Conservation (phyloP, 768 basidiomycete species). For the Phlebiopsis flavidoalba region DNA sequence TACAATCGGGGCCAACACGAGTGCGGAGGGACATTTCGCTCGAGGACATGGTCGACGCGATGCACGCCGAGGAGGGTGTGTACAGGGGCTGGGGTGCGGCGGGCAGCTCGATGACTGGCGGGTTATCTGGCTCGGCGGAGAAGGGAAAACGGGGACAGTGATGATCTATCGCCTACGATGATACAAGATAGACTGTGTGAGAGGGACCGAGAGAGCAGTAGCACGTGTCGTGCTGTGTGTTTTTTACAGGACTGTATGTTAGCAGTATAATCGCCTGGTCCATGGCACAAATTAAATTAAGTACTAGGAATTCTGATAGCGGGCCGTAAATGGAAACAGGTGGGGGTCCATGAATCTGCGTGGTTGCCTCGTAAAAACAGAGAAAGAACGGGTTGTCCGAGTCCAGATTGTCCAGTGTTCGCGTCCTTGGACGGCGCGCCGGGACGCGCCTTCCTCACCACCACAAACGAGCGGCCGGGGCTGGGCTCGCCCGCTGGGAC, state of each 20-base stretch:
- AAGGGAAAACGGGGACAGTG: slow-evolving; percentile 16
- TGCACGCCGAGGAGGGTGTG: slow-evolving; percentile 56
- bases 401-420: background rate
- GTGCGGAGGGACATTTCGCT: slow-evolving; percentile 52
- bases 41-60: slow-evolving; percentile 37
- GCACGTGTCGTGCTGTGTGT: background rate
- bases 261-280: slow-evolving; percentile 3
- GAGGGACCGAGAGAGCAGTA: background rate
- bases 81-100: slow-evolving; percentile 81
- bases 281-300: slow-evolving; percentile 10
- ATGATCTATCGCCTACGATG: slow-evolving; percentile 1
- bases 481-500: slow-evolving; percentile 3
- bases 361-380: slow-evolving; percentile 24
- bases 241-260: slow-evolving; percentile 6
- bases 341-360: slow-evolving; percentile 12
- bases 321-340: background rate
- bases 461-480: slow-evolving; percentile 30
- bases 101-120: slow-evolving; percentile 74
- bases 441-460: slow-evolving; percentile 24
- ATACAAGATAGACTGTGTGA: background rate
- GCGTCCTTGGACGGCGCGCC: slow-evolving; percentile 10
- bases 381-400: slow-evolving; percentile 21
- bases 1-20: slow-evolving; percentile 31
- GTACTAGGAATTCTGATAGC: background rate
- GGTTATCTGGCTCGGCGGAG: slow-evolving; percentile 72